These are phyloP conservation scores for Canariomyces notabilis DNA, from an alignment of 2,329 filamentous ascomycete species.

Conservation along the genomic window DNA sequence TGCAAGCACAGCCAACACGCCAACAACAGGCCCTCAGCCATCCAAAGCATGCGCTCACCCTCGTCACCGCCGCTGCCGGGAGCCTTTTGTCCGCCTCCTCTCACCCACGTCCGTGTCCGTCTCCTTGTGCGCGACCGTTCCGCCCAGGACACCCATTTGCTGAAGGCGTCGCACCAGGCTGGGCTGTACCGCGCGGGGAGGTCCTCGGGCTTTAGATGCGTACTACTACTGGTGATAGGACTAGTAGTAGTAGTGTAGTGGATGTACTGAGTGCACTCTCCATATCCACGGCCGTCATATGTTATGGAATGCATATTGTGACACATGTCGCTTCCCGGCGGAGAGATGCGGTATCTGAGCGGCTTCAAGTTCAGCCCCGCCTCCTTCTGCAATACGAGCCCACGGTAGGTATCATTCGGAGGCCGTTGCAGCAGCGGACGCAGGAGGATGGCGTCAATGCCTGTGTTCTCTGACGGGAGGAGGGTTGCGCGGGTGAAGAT, in stretches of 20 bases:
- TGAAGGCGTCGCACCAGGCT: slow-evolving; percentile 6
- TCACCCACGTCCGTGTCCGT: neutral
- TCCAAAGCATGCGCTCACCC: slow-evolving; percentile 15
- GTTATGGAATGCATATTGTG: no score
- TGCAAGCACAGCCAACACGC: slow-evolving; percentile 16
- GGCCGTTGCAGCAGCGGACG: neutral
- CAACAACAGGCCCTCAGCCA: slow-evolving; percentile 15
- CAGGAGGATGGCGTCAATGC: slow-evolving; percentile 11
- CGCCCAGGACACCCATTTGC: slow-evolving; percentile 13
- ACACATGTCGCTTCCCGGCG: no score
- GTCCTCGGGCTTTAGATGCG: no score
- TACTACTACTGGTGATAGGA: neutral
- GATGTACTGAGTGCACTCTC: no score
- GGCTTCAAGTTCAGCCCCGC: no score
- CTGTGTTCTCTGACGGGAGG: neutral
- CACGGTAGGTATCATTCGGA: neutral
- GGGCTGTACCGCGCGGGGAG: slow-evolving; percentile 1
- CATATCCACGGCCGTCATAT: no score
- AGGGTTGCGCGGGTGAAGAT: neutral
- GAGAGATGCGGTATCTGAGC: neutral
- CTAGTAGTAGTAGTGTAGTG: neutral
- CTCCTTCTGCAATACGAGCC: no score
- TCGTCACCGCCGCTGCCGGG: neutral
- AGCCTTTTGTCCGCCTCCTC: no score
- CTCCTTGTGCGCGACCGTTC: slow-evolving; percentile 4